Conservation (phyloP, 345 rosid genomes). For the Syzygium aromaticum region DNA sequence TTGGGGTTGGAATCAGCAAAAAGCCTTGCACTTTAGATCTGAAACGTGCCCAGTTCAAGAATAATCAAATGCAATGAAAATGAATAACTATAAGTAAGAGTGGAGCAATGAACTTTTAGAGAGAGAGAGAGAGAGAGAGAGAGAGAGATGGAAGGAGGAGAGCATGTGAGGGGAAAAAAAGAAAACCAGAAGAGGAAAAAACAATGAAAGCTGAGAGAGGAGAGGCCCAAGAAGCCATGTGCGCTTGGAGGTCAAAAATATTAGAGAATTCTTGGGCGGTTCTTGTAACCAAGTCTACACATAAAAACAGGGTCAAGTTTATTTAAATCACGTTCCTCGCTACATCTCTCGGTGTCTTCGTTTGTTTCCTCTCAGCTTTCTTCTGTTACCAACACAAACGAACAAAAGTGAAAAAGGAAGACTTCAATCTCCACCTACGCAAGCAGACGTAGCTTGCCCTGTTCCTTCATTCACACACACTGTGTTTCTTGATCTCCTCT, state of each 20-base stretch:
- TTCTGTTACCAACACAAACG: background rate
- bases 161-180: conserved; percentile 37
- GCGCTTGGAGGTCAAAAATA: conserved; percentile 57
- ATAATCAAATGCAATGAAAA: background rate
- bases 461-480: background rate
- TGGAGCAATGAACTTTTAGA: background rate
- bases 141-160: background rate
- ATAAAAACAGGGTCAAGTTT: background rate
- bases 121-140: background rate
- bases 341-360: background rate
- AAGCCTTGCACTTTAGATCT: background rate
- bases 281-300: background rate
- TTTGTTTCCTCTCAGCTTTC: background rate
- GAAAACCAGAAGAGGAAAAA: conserved; percentile 2
- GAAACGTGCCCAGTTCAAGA: background rate
- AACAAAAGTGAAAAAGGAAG: background rate
- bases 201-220: conserved; percentile 7
- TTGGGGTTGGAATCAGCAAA: background rate
- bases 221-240: conserved; percentile 46
- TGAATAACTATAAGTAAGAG: background rate
- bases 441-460: background rate
- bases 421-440: background rate
- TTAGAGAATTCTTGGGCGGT: conserved; percentile 25
- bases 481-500: background rate
- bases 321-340: background rate